Conservation (phyloP, 1,139 yeast species). For the Yamadazyma mexicana region DNA sequence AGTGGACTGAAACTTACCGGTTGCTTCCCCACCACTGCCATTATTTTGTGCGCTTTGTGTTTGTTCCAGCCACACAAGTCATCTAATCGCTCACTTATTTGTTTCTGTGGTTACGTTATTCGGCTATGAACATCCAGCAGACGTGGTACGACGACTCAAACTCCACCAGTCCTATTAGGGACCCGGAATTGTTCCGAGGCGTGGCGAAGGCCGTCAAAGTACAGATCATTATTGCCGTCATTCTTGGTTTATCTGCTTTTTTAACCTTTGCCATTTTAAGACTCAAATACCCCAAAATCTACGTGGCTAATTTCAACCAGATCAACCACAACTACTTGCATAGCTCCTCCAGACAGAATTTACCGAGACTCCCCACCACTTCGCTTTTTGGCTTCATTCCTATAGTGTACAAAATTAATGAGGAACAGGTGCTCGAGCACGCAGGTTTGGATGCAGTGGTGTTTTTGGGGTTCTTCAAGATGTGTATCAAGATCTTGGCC, state of each 20-base stretch:
- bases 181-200: constrained; percentile 23
- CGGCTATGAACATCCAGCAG: constrained; percentile 1
- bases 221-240: constrained; percentile 60
- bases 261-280: constrained; percentile 64
- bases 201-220: constrained; percentile 43
- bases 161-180: constrained; percentile 14
- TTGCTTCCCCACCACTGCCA: not conserved
- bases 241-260: constrained; percentile 66
- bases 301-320: constrained; percentile 56
- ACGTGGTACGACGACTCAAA: constrained; percentile 1
- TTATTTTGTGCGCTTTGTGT: not conserved
- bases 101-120: too few relatives aligned
- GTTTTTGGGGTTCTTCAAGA: constrained; percentile 74
- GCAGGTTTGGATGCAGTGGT: constrained; percentile 96
- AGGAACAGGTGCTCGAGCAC: constrained; percentile 75
- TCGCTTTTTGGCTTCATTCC: constrained; percentile 81
- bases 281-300: constrained; percentile 67
- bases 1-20: too few relatives aligned
- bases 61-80: not conserved
- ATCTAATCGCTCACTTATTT: too few relatives aligned
- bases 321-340: constrained; percentile 45
- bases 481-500: constrained; percentile 65
- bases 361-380: constrained; percentile 34
- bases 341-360: constrained; percentile 39
- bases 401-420: constrained; percentile 61